These are phyloP conservation scores for Paramecium primaurelia DNA, from an alignment of 73 alveolate species.

Conservation along the genomic window DNA sequence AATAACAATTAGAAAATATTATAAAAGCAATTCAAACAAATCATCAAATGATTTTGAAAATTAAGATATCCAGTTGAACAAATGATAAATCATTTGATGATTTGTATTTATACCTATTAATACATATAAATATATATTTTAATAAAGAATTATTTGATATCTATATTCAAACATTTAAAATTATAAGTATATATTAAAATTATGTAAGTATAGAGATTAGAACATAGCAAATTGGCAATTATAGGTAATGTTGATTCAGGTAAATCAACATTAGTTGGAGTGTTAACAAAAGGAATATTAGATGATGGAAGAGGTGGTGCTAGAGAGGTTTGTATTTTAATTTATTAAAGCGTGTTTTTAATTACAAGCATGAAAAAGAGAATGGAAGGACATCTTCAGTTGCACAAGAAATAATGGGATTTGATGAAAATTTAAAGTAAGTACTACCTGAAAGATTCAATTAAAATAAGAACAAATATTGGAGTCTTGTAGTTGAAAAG, in stretches of 20 bases:
- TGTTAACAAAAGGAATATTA: conserved; percentile 86
- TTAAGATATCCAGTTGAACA: no score
- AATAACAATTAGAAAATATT: no score
- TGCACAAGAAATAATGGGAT: conserved; percentile 95
- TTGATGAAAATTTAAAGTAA: conserved; percentile 65
- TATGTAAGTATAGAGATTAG: not conserved
- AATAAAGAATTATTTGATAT: not conserved
- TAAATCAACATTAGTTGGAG: conserved; percentile 97
- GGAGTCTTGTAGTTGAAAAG: conserved; percentile 83
- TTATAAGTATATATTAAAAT: not conserved
- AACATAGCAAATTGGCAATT: conserved; percentile 17
- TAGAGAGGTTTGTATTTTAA: conserved; percentile 58
- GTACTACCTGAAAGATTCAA: conserved; percentile 75
- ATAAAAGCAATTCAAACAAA: no score
- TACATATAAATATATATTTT: not conserved
- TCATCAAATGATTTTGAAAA: no score
- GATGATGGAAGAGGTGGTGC: conserved; percentile 99
- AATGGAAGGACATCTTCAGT: conserved; percentile 96
- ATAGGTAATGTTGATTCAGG: conserved; percentile 92
- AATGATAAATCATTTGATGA: no score
- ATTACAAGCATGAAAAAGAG: conserved; percentile 94
- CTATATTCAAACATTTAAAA: not conserved
- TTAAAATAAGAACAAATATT: conserved; percentile 80
- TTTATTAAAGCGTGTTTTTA: conserved; percentile 78
- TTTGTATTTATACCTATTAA: not conserved